Conservation (phyloP, 1,284 basidiomycete species). For the Rhodotorula sp. region DNA sequence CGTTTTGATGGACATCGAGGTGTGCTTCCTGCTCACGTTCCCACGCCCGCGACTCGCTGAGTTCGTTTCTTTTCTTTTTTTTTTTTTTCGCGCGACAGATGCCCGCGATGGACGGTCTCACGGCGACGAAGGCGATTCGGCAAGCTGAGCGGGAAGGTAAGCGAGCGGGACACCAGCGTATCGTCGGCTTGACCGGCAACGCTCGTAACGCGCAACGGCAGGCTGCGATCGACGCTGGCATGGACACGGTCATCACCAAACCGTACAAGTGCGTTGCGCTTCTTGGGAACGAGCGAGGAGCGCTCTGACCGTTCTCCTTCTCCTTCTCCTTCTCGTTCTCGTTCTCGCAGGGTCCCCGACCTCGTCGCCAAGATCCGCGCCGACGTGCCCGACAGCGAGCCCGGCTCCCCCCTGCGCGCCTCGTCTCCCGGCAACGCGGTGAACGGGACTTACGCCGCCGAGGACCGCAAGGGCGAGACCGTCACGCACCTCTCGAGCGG, state of each 20-base stretch:
- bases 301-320: not conserved
- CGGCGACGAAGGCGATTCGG: conserved; percentile 25
- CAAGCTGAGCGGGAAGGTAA: conserved; percentile 9
- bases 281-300: too few relatives aligned
- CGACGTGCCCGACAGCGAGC: too few relatives aligned
- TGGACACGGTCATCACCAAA: conserved; percentile 31
- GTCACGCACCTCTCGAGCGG: too few relatives aligned
- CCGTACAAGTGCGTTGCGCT: conserved; percentile 28
- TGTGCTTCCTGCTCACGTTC: not conserved
- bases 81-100: too few relatives aligned
- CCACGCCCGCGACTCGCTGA: too few relatives aligned
- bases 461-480: too few relatives aligned
- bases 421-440: too few relatives aligned
- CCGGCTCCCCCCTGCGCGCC: too few relatives aligned
- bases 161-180: conserved; percentile 3
- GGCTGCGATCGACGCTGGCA: conserved; percentile 22
- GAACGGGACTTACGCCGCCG: too few relatives aligned
- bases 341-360: conserved; percentile 15
- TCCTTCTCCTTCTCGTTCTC: too few relatives aligned
- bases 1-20: conserved; percentile 34
- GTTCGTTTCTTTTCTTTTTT: too few relatives aligned
- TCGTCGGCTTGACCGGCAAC: conserved; percentile 32
- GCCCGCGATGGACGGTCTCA: conserved; percentile 31
- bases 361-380: conserved; percentile 19
- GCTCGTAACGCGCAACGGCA: conserved; percentile 24